Percentiles rank a stretch among this genome's conserved stretches.
Conservation (phyloP, 83 land plant species). For the Picea abies region DNA sequence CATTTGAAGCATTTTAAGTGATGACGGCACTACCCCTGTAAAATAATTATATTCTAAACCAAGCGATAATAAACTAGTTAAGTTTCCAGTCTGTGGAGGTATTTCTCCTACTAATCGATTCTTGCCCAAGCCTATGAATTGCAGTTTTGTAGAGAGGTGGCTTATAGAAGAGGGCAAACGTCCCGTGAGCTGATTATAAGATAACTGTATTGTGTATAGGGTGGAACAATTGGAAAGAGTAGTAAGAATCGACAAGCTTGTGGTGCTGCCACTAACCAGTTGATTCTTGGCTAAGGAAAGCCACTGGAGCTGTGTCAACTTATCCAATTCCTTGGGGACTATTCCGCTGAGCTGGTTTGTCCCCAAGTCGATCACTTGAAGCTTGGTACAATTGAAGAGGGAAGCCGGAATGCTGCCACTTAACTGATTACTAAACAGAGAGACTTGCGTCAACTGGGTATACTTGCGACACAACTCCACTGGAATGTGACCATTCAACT, state of each 20-base stretch:
- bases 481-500: background rate
- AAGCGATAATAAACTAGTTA: background rate
- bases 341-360: constrained; percentile 5
- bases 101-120: background rate
- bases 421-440: background rate
- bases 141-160: background rate
- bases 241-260: background rate
- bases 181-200: background rate
- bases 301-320: background rate
- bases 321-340: background rate
- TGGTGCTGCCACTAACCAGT: background rate
- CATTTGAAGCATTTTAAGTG: constrained; percentile 18
- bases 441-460: background rate
- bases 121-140: background rate
- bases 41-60: constrained; percentile 28
- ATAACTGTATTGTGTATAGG: background rate
- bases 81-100: background rate
- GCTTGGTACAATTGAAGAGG: constrained; percentile 1
- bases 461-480: background rate
- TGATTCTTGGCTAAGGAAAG: background rate
- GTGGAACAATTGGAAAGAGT: background rate
- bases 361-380: background rate
- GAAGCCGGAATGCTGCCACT: background rate
- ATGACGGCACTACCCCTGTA: constrained; percentile 40
- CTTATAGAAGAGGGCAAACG: constrained; percentile 16